Evolutionary conservation across 768 basidiomycete genomes (phyloP).

Genomic region (Termitomyces sp.): DNA sequence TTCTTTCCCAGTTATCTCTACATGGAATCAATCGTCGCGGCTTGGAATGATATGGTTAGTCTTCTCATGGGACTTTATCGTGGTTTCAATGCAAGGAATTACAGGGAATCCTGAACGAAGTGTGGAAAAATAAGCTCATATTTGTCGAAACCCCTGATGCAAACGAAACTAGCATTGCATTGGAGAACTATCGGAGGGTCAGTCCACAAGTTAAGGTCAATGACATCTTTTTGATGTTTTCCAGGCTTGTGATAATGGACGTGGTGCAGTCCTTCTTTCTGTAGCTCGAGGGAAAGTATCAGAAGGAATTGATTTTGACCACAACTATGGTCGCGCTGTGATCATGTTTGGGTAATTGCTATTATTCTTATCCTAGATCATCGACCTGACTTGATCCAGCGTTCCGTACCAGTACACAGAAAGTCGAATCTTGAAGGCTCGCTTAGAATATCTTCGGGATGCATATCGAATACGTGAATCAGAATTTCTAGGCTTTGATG

Average conservation of each 20-base stretch:
- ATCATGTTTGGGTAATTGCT: constrained; percentile 94
- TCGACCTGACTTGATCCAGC: constrained; percentile 32
- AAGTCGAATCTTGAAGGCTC: constrained; percentile 93
- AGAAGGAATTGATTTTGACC: constrained; percentile 99
- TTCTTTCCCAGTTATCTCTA: constrained; percentile 99
- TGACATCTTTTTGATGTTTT: constrained; percentile 4
- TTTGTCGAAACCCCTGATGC: constrained; percentile 99
- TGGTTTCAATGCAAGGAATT: neutral
- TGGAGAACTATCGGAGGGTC: constrained; percentile 95
- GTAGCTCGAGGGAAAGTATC: constrained; percentile 99
- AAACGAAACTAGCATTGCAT: constrained; percentile 95
- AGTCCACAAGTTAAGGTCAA: constrained; percentile 10
- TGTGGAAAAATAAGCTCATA: constrained; percentile 99
- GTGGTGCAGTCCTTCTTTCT: constrained; percentile 93
- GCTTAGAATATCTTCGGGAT: constrained; percentile 96
- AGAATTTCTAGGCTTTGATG: constrained; percentile 98
- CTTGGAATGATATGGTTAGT: constrained; percentile 99
- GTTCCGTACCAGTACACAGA: constrained; percentile 99
- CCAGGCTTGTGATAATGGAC: constrained; percentile 97
- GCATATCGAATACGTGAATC: constrained; percentile 97
- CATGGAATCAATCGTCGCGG: constrained; percentile 99
- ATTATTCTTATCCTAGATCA: neutral
- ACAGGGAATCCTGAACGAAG: constrained; percentile 97
- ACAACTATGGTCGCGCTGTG: constrained; percentile 97
- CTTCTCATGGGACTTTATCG: neutral